These are phyloP conservation scores for Tetrahymena malaccensis DNA, from an alignment of 73 alveolate species.

Conservation along the genomic window DNA sequence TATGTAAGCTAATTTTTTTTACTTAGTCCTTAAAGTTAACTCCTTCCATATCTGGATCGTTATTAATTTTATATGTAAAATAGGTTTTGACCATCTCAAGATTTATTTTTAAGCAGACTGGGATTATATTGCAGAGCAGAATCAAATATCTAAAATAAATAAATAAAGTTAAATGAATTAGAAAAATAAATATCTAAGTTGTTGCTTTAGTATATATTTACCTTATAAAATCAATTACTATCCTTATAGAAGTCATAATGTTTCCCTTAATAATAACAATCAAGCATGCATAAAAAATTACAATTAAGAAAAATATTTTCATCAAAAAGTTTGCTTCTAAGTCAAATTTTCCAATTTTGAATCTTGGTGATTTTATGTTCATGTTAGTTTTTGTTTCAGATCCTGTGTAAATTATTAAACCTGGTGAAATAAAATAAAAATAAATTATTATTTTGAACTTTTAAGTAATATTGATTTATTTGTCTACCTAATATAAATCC, in stretches of 20 bases:
- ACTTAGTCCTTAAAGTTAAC: slow-evolving; percentile 63
- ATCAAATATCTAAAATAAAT: slow-evolving; percentile 51
- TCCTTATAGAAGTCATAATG: background rate
- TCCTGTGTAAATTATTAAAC: slow-evolving; percentile 20
- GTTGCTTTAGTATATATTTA: background rate
- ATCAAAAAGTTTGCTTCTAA: slow-evolving; percentile 20
- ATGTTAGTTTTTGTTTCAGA: slow-evolving; percentile 32
- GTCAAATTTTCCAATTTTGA: slow-evolving; percentile 19
- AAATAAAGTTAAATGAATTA: too few relatives aligned
- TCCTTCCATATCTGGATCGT: slow-evolving; percentile 68
- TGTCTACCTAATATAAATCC: slow-evolving; percentile 2
- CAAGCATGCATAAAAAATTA: slow-evolving; percentile 26
- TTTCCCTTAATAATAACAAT: slow-evolving; percentile 28
- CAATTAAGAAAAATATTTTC: slow-evolving; percentile 40
- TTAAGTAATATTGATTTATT: background rate
- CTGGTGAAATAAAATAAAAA: background rate
- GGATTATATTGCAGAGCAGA: slow-evolving; percentile 70
- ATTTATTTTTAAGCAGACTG: slow-evolving; percentile 73
- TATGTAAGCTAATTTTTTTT: slow-evolving; percentile 31
- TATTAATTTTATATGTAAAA: slow-evolving; percentile 59
- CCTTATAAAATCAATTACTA: background rate
- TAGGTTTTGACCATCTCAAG: slow-evolving; percentile 77
- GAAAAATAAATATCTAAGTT: background rate
- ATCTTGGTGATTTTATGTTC: slow-evolving; percentile 25
- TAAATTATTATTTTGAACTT: background rate